Evolutionary conservation across 495 filamentous ascomycete species (phyloP).

Genomic region (Polyplosphaeria fusca): DNA sequence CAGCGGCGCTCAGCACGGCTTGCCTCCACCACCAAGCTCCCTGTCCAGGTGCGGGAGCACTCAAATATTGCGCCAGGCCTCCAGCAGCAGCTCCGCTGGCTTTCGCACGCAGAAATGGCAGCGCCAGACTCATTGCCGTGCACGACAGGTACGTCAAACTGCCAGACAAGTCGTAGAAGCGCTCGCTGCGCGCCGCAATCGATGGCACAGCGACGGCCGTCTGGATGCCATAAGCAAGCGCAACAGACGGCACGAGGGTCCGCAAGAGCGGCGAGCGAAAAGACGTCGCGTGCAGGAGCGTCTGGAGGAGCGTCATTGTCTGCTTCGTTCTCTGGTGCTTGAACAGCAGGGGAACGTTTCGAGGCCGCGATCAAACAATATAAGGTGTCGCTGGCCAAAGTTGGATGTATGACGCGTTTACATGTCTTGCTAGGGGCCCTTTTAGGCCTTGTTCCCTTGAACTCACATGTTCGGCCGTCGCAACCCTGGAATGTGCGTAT

Average conservation of each 20-base stretch:
- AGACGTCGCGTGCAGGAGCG: conserved; percentile 54
- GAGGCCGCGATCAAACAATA: no score
- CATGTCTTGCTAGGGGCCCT: no score
- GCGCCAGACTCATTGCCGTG: conserved; percentile 54
- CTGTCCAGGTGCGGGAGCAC: conserved; percentile 26
- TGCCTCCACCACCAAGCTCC: conserved; percentile 58
- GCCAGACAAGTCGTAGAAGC: conserved; percentile 65
- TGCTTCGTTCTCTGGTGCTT: no score
- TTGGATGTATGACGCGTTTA: no score
- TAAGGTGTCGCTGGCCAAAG: no score
- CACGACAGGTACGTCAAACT: conserved; percentile 60
- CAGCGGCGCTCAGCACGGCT: conserved; percentile 54
- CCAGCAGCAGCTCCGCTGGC: conserved; percentile 35
- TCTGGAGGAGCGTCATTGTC: conserved; percentile 26
- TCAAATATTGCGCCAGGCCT: conserved; percentile 15
- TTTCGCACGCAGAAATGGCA: conserved; percentile 51
- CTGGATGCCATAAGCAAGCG: conserved; percentile 56
- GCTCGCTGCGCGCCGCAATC: conserved; percentile 54
- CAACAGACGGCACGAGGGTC: conserved; percentile 56
- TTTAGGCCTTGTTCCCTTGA: no score
- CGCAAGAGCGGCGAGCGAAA: conserved; percentile 58
- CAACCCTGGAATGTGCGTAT: no score
- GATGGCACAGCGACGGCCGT: conserved; percentile 57
- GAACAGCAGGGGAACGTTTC: no score
- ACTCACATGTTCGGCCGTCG: no score